phyloP scores from a whole-genome alignment of 208 protist species.

The Crithidia sp. region DNA sequence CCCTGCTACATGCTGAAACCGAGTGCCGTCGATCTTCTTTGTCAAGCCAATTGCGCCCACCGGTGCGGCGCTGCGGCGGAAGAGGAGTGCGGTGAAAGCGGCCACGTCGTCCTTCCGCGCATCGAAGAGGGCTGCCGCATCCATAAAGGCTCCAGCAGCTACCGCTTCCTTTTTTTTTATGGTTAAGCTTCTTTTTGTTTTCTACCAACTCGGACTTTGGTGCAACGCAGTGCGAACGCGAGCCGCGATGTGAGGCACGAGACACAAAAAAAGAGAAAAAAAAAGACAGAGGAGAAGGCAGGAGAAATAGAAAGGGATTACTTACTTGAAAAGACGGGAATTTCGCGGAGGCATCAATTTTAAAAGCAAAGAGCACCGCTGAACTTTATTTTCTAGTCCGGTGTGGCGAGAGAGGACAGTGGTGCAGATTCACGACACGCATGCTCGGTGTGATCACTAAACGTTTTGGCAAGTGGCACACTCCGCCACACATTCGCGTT shows the following conservation, averaged over 20 bases:
- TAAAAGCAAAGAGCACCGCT: no score
- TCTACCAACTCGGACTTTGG: background rate
- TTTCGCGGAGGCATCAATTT: no score
- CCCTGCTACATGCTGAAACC: no score
- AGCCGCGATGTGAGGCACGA: background rate
- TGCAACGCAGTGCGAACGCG: background rate
- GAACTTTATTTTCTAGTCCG: no score
- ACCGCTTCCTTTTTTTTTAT: constrained; percentile 1
- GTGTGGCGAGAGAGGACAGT: no score
- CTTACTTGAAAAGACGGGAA: background rate
- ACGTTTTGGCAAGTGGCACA: no score
- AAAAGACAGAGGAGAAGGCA: background rate
- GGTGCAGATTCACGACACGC: no score
- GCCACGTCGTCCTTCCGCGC: constrained; percentile 44
- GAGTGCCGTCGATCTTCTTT: background rate
- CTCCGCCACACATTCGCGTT: no score
- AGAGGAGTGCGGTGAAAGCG: constrained; percentile 44
- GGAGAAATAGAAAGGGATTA: background rate
- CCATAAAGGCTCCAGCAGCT: constrained; percentile 26
- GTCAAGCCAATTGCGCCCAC: no score
- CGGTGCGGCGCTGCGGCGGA: background rate
- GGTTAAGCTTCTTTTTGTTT: background rate
- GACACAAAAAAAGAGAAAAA: constrained; percentile 15
- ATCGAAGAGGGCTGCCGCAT: constrained; percentile 46
- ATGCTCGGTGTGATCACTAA: no score